These are phyloP conservation scores for Leccinum truebloodii DNA, from an alignment of 768 basidiomycete species.

Conservation along the genomic window DNA sequence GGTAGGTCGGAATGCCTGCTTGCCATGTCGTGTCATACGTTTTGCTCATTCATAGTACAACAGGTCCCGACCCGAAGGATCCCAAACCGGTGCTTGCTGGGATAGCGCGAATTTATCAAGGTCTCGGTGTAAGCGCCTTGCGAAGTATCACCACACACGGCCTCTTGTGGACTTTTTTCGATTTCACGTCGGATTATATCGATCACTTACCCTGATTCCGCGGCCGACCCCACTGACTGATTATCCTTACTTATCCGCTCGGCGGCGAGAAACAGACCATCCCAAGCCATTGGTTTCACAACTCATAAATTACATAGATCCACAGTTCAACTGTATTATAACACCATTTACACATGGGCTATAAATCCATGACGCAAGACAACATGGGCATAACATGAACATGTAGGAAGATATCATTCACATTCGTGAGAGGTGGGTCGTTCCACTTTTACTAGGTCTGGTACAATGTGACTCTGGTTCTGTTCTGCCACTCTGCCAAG, in stretches of 20 bases:
- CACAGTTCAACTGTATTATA: slow-evolving; percentile 29
- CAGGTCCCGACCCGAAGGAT: slow-evolving; percentile 76
- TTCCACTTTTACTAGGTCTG: slow-evolving; percentile 1
- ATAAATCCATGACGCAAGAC: slow-evolving; percentile 15
- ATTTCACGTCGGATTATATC: slow-evolving; percentile 74
- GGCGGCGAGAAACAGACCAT: slow-evolving; percentile 7
- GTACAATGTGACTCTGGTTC: slow-evolving; percentile 7
- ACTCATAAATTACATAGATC: slow-evolving; percentile 17
- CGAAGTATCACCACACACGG: slow-evolving; percentile 94
- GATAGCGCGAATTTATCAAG: slow-evolving; percentile 84
- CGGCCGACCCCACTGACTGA: slow-evolving; percentile 8
- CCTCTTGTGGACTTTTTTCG: slow-evolving; percentile 91
- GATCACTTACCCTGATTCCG: slow-evolving; percentile 50
- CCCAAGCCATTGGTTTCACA: slow-evolving; percentile 8
- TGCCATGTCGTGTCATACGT: background rate
- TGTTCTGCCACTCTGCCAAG: slow-evolving; percentile 9
- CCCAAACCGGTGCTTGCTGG: slow-evolving; percentile 80
- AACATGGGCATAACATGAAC: slow-evolving; percentile 5
- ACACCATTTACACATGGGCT: slow-evolving; percentile 9
- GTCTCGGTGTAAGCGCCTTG: slow-evolving; percentile 90
- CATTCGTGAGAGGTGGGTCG: slow-evolving; percentile 3
- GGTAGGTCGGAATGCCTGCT: slow-evolving; percentile 36
- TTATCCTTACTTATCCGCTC: slow-evolving; percentile 13
- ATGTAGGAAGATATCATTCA: background rate
- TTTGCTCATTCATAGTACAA: slow-evolving; percentile 2